Evolutionary conservation across 2,329 filamentous ascomycete genomes (phyloP).

Genomic region (Teratosphaeria destructans): DNA sequence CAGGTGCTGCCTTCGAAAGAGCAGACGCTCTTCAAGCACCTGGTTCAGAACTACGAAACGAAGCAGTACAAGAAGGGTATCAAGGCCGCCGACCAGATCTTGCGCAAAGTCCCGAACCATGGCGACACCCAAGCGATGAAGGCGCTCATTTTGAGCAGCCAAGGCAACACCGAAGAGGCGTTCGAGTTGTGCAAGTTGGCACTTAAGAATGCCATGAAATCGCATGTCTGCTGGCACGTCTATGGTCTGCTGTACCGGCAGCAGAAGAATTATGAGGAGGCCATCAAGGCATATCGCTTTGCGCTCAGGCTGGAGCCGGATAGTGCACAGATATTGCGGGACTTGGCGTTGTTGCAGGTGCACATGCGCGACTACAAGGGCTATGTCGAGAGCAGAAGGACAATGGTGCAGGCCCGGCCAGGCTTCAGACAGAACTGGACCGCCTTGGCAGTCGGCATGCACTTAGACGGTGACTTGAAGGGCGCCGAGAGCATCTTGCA

Average conservation of each 20-base stretch:
- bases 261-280: constrained; percentile 96
- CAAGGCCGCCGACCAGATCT: constrained; percentile 91
- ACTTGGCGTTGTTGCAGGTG: constrained; percentile 83
- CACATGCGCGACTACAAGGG: constrained; percentile 95
- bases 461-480: constrained; percentile 72
- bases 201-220: constrained; percentile 94
- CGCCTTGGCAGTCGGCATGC: constrained; percentile 85
- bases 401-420: constrained; percentile 78
- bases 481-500: constrained; percentile 86
- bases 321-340: constrained; percentile 83
- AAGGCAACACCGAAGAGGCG: constrained; percentile 86
- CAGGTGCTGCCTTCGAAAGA: constrained; percentile 67
- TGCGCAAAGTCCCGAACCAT: constrained; percentile 90
- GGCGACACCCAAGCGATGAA: constrained; percentile 99
- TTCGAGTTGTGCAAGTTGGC: constrained; percentile 89
- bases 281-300: constrained; percentile 98
- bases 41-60: constrained; percentile 92
- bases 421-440: constrained; percentile 90
- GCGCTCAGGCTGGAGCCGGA: constrained; percentile 89
- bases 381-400: constrained; percentile 77
- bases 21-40: constrained; percentile 82
- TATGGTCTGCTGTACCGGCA: constrained; percentile 89
- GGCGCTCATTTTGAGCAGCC: constrained; percentile 86
- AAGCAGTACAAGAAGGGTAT: constrained; percentile 97
- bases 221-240: constrained; percentile 98